Evolutionary conservation across 805 yeast species (phyloP).

Genomic region (Starmerella sp.): DNA sequence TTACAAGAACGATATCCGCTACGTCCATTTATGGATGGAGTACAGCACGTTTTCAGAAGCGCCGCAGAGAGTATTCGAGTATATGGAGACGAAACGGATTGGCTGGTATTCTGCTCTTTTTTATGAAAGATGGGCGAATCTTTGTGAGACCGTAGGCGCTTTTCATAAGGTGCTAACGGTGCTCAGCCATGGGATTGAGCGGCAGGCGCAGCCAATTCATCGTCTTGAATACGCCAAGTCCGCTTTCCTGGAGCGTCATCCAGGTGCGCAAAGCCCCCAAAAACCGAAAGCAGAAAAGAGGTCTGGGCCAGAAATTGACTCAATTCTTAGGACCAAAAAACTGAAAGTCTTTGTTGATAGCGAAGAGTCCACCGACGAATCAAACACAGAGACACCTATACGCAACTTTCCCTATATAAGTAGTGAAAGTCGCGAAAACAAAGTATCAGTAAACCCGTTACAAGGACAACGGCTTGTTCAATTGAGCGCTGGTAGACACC

Average conservation of each 20-base stretch:
- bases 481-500: no score
- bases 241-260: neutral
- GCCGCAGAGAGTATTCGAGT: slow-evolving; percentile 59
- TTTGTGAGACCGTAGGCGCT: slow-evolving; percentile 42
- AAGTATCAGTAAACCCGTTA: neutral
- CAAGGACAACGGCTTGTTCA: neutral
- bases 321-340: neutral
- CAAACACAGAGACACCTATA: neutral
- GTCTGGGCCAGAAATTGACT: neutral
- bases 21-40: slow-evolving; percentile 68
- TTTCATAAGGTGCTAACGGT: slow-evolving; percentile 47
- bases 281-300: neutral
- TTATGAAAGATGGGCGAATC: slow-evolving; percentile 69
- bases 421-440: neutral
- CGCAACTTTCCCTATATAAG: neutral
- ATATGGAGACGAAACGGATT: slow-evolving; percentile 57
- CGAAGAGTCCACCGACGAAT: neutral
- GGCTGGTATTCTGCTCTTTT: slow-evolving; percentile 56
- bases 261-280: no score
- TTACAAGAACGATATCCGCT: slow-evolving; percentile 76
- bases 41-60: slow-evolving; percentile 59
- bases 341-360: neutral
- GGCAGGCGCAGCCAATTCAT: slow-evolving; percentile 50
- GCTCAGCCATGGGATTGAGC: slow-evolving; percentile 45
- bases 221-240: neutral